phyloP scores from a whole-genome alignment of 768 basidiomycete genomes.

The Phylloporus rhodoxanthus region DNA sequence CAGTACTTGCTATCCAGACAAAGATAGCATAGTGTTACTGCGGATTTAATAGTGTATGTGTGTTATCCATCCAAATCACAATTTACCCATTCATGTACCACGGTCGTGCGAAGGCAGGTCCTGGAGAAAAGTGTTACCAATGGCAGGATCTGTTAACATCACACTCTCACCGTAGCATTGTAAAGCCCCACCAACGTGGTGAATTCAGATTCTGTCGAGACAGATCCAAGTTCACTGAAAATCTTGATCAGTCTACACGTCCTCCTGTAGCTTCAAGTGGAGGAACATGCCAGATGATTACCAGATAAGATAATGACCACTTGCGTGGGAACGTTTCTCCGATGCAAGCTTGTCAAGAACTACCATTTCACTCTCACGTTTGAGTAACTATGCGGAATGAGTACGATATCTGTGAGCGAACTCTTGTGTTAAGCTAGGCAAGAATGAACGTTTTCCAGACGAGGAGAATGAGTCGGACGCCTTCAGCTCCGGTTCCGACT shows the following conservation, averaged over 20 bases:
- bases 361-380: neutral
- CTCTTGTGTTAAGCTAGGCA: slow-evolving; percentile 49
- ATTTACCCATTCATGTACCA: neutral
- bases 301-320: neutral
- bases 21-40: too few species aligned
- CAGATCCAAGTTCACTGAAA: neutral
- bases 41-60: too few species aligned
- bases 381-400: neutral
- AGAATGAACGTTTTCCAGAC: slow-evolving; percentile 10
- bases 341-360: neutral
- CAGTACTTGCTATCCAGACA: neutral
- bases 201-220: too few species aligned
- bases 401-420: slow-evolving; percentile 11
- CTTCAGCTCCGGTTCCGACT: slow-evolving; percentile 7
- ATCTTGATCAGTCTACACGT: too few species aligned
- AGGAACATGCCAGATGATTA: too few species aligned
- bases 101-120: neutral
- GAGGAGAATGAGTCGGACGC: neutral
- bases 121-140: neutral
- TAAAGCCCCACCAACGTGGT: neutral
- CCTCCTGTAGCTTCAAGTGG: too few species aligned
- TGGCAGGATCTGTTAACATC: neutral
- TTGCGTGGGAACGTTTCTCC: neutral
- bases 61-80: neutral
- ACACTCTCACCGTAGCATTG: neutral